Base-by-base conservation (phyloP, 495 filamentous ascomycete genomes). In the Penicillium samsonianum region DNA sequence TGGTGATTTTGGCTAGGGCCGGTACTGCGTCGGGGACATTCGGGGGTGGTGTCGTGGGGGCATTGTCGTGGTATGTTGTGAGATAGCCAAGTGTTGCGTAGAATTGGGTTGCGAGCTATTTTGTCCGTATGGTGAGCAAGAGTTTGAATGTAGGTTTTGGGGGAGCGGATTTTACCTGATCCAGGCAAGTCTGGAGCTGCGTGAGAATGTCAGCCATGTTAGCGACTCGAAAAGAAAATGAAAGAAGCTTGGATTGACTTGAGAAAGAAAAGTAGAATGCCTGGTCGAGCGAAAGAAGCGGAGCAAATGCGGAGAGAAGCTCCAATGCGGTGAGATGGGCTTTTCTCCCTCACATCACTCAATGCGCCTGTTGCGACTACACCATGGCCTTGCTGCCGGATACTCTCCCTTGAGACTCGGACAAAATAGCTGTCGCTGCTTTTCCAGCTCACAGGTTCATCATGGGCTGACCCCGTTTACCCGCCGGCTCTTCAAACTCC, bases 121-220 rank as follows among this genome's bases (percentile, higher is more conserved):
- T 51, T 44, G 37, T 44, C 19, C 45, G 33, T 49, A 48, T 55
- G 31, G 55, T 49, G 60, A 48, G 52, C 37, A 49, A 41, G 50
- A 33, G n/a, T 14, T 41, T 37, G 30, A 38, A 55, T 47, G 40
- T 43, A 8, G 31, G 28, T 50, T 26, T 5, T 11, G 7, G 7
- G 16, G 16, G 35, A 14, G 38, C 41, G 43, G 33, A 40, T 50
- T 58, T 42, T 77, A 93, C 91, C 78, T 96, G 87, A 69, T 98
- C 93, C 54, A 96, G 87, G 69, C 90, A 90, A 70, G 96, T 92
- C 78, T 98, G 94, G 40, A 98, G 82, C 69, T 97, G 92, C 4
- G 94, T 96, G 38, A 98, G 83, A 42, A 87, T 83, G 73, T 98
- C 94, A 0, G 88, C 89, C 93, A 96, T 97, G 53, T 46, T 76